Percentiles rank a stretch among this genome's conserved stretches.
Conservation (phyloP, 163 green algal species). For the Chlamydomonas reinhardtii region DNA sequence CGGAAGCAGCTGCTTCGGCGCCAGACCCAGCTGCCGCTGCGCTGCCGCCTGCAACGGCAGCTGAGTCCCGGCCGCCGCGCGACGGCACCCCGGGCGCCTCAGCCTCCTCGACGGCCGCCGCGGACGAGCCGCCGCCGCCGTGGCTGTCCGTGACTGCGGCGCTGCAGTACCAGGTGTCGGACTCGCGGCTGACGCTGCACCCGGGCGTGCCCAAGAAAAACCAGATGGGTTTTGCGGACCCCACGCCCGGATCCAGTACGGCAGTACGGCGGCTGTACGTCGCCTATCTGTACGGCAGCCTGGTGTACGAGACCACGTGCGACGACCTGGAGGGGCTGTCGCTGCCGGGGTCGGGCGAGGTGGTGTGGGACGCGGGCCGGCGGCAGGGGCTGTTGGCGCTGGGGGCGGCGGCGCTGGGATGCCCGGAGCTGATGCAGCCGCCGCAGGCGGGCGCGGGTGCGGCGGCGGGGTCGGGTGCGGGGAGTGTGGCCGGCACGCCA, state of each 20-base stretch:
- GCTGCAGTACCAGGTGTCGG: constrained; percentile 78
- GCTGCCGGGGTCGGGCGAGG: constrained; percentile 31
- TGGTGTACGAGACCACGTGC: constrained; percentile 31
- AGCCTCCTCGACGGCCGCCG: too few species aligned
- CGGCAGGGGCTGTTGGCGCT: constrained; percentile 11
- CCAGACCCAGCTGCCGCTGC: too few species aligned
- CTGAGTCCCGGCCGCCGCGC: too few species aligned
- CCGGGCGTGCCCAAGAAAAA: constrained; percentile 73
- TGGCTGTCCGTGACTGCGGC: constrained; percentile 79
- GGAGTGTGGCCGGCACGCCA: too few species aligned
- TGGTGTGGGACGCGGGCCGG: constrained; percentile 12
- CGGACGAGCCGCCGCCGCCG: constrained; percentile 30
- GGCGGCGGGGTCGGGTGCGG: not conserved
- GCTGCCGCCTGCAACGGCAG: not conserved
- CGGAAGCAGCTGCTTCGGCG: too few species aligned
- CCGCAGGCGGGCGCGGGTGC: not conserved
- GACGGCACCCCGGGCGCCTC: too few species aligned
- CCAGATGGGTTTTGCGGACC: constrained; percentile 88
- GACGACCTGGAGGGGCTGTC: constrained; percentile 30
- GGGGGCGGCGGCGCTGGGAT: constrained; percentile 8
- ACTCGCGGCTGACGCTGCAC: constrained; percentile 64
- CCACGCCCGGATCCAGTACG: constrained; percentile 40
- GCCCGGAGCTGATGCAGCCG: constrained; percentile 16
- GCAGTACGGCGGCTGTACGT: constrained; percentile 60
- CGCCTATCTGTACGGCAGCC: constrained; percentile 46